Percentiles rank a stretch among this genome's conserved stretches.
phyloP scores from a whole-genome alignment of 306 rosid genomes.

The Luffa aegyptiaca region DNA sequence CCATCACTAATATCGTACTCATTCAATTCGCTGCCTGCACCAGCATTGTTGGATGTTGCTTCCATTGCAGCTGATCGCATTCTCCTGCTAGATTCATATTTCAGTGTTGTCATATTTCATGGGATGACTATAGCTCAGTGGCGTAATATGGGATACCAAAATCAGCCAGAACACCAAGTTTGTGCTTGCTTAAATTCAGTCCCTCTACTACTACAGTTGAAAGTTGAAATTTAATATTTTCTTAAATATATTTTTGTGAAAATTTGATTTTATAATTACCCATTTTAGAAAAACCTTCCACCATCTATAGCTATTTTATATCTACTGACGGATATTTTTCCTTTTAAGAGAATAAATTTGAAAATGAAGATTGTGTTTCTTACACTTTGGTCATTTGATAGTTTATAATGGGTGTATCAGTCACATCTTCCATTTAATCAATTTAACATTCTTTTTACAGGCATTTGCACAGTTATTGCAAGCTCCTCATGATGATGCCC shows the following conservation, averaged over 20 bases:
- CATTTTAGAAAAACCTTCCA: background rate
- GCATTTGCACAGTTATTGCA: conserved; percentile 78
- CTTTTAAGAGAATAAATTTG: background rate
- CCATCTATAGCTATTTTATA: background rate
- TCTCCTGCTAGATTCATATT: conserved; percentile 84
- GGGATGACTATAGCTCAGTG: conserved; percentile 99
- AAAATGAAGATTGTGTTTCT: background rate
- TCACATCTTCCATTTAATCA: background rate
- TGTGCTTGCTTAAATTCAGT: conserved; percentile 17
- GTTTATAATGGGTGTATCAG: background rate
- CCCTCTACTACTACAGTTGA: background rate
- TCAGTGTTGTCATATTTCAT: conserved; percentile 88
- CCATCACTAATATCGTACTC: conserved; percentile 86
- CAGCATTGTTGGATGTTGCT: conserved; percentile 89
- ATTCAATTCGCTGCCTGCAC: conserved; percentile 76
- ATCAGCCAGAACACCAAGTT: conserved; percentile 81
- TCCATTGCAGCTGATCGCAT: conserved; percentile 84
- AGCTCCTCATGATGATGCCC: conserved; percentile 78
- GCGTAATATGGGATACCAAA: conserved; percentile 96
- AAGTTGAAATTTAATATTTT: background rate
- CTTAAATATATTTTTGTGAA: background rate
- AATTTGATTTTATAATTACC: background rate
- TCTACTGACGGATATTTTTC: background rate
- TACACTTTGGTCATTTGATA: background rate
- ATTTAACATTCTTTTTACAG: conserved; percentile 24